A percentile compares a stretch with the other conserved stretches of the same genome.
Evolutionary conservation across 2,329 filamentous ascomycete species (phyloP).

Genomic region (Fusarium goolgardi): DNA sequence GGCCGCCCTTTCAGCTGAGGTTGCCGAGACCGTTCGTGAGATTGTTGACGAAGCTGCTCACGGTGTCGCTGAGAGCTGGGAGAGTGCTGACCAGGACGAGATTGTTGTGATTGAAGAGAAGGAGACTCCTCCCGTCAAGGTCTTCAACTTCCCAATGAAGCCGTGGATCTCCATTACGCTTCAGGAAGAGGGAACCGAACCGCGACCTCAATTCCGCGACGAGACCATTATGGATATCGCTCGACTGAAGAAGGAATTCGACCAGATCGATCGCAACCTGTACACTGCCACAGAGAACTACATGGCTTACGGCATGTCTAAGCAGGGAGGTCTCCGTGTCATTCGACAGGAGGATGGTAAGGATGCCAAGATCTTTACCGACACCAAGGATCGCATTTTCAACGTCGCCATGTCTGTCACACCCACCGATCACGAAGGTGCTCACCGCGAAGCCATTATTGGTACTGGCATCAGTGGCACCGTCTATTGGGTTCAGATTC

Average conservation of each 20-base stretch:
- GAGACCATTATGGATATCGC: conserved; percentile 92
- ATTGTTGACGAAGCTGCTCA: conserved; percentile 62
- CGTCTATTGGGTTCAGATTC: conserved; percentile 93
- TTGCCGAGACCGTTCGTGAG: conserved; percentile 55
- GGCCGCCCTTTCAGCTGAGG: conserved; percentile 52
- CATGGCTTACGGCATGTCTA: conserved; percentile 94
- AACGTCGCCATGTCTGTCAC: conserved; percentile 86
- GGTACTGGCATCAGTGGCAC: conserved; percentile 94
- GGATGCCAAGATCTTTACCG: conserved; percentile 91
- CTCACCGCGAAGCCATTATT: conserved; percentile 83
- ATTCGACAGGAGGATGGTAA: conserved; percentile 94
- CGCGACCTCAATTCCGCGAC: conserved; percentile 75
- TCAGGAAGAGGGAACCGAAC: conserved; percentile 65
- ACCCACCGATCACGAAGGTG: conserved; percentile 64
- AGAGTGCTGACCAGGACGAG: conserved; percentile 82
- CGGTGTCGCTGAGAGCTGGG: conserved; percentile 87
- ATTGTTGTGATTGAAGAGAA: conserved; percentile 74
- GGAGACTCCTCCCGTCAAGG: conserved; percentile 73
- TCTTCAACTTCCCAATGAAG: conserved; percentile 96
- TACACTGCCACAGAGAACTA: conserved; percentile 90
- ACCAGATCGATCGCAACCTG: conserved; percentile 94
- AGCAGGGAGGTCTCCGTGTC: conserved; percentile 90
- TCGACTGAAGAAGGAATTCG: conserved; percentile 95
- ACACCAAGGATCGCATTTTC: conserved; percentile 93
- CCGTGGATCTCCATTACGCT: conserved; percentile 93